Base-by-base conservation (phyloP, 1,284 basidiomycete species). In the Stereum hirsutum region DNA sequence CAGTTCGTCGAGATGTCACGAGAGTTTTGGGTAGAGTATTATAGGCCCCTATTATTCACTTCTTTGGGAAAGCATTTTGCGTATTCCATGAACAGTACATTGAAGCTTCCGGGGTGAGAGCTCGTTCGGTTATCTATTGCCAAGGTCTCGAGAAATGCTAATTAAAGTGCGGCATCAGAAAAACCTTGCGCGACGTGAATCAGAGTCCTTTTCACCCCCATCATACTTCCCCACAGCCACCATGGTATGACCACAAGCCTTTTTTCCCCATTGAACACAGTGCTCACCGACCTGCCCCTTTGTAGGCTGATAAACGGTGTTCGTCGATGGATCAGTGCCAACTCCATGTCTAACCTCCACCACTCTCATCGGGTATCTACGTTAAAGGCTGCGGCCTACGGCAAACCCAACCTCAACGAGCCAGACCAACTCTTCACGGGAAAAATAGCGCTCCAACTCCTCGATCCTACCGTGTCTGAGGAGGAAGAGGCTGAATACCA, bases 11-110 rank as follows among this genome's bases (percentile, higher is more conserved):
- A 69, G 31, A 63, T 59, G 11, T 72, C 71, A 35, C 74, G 76
- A 7, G 84, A 92, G 46, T 90, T 88, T 53, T 95, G 89, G 84
- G 73, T 81, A 4, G 90, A 94, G 57, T 95, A 95, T 63, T 97
- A 97, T 59, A 75, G 90, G 27, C 92, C 93, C 4, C 65, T 86
- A 46, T 57, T 90, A 34, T 89, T 89, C 61, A 91, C 89, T 0
- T 80, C 80, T 8, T 60, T 91, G 35, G 81, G 81, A 15, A 88
- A 88, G 57, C 88, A 90, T 57, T 90, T 90, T 62, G 86, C 84
- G 11, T 89, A 81, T 61, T 82, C 79, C 15, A 90, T 92, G 84
- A 89, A 89, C 50, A 87, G 83, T 52, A 90, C 87, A 6, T 61
- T 87, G 41, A 89, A 88, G 56, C 65, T 89, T 1, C 84, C 84